Percentiles rank a stretch among this genome's conserved stretches.
phyloP scores from a whole-genome alignment of 2,329 filamentous ascomycete species.

The Clarireedia monteithiana region DNA sequence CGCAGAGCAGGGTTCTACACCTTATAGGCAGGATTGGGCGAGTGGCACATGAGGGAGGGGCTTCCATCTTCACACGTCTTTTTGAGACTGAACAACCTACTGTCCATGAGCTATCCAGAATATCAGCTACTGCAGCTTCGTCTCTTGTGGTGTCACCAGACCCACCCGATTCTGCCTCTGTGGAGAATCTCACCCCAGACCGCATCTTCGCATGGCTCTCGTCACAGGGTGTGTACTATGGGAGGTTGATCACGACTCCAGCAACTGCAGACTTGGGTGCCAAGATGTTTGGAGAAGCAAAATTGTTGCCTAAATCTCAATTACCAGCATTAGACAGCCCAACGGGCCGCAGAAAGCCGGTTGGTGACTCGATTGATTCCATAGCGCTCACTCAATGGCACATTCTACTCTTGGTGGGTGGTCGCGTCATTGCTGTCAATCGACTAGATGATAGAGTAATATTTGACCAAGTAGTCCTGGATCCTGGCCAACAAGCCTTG shows the following conservation, averaged over 20 bases:
- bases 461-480: conserved; percentile 80
- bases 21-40: conserved; percentile 71
- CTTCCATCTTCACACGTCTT: conserved; percentile 76
- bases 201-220: conserved; percentile 86
- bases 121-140: conserved; percentile 53
- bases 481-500: conserved; percentile 70
- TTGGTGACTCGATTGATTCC: conserved; percentile 67
- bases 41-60: conserved; percentile 67
- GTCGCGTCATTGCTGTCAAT: conserved; percentile 77
- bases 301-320: conserved; percentile 65
- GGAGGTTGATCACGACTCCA: conserved; percentile 61
- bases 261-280: conserved; percentile 58
- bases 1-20: conserved; percentile 70
- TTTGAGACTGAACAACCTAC: conserved; percentile 82
- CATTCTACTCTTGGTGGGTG: conserved; percentile 74
- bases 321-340: conserved; percentile 61
- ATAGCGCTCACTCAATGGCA: conserved; percentile 92
- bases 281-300: conserved; percentile 71
- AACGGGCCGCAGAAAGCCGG: conserved; percentile 54
- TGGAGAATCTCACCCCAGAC: conserved; percentile 54
- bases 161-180: conserved; percentile 43
- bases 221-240: conserved; percentile 79
- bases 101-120: conserved; percentile 61
- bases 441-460: conserved; percentile 77
- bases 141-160: conserved; percentile 72